phyloP scores from a whole-genome alignment of 1,284 basidiomycete genomes.

The Mycena citricolor region DNA sequence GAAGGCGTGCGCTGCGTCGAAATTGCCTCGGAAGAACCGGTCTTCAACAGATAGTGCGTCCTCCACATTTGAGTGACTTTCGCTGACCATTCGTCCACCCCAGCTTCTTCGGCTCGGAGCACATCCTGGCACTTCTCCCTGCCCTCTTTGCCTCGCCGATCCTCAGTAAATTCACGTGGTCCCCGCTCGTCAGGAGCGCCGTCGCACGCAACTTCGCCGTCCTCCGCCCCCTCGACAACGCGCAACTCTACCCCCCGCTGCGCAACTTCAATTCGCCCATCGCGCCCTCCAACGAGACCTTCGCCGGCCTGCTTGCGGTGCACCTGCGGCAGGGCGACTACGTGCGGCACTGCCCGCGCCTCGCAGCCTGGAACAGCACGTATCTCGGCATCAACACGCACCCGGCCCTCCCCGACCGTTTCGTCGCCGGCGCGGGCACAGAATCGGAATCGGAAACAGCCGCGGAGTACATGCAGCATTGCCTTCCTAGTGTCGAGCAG shows the following conservation, averaged over 20 bases:
- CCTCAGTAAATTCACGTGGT: constrained; percentile 56
- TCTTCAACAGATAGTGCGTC: constrained; percentile 53
- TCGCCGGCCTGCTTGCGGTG: constrained; percentile 57
- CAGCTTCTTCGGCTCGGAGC: constrained; percentile 53
- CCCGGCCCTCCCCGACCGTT: constrained; percentile 49
- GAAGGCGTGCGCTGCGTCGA: constrained; percentile 46
- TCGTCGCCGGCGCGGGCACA: no score
- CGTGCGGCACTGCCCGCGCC: constrained; percentile 55
- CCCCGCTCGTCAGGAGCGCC: constrained; percentile 54
- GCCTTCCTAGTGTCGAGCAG: constrained; percentile 54
- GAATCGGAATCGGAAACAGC: no score
- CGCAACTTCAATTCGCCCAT: constrained; percentile 22
- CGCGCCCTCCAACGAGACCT: constrained; percentile 26
- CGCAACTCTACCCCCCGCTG: constrained; percentile 24
- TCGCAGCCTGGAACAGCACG: constrained; percentile 46
- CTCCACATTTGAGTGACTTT: background rate
- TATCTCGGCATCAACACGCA: constrained; percentile 64
- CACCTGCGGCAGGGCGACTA: constrained; percentile 72
- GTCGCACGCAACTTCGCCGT: constrained; percentile 51
- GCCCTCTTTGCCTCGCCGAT: constrained; percentile 50
- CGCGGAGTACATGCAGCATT: constrained; percentile 51
- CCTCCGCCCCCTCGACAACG: constrained; percentile 37
- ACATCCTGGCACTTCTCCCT: constrained; percentile 48
- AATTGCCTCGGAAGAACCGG: constrained; percentile 38
- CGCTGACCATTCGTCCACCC: background rate